phyloP scores from a whole-genome alignment of 2,329 filamentous ascomycete genomes.

The Cadophora malorum region DNA sequence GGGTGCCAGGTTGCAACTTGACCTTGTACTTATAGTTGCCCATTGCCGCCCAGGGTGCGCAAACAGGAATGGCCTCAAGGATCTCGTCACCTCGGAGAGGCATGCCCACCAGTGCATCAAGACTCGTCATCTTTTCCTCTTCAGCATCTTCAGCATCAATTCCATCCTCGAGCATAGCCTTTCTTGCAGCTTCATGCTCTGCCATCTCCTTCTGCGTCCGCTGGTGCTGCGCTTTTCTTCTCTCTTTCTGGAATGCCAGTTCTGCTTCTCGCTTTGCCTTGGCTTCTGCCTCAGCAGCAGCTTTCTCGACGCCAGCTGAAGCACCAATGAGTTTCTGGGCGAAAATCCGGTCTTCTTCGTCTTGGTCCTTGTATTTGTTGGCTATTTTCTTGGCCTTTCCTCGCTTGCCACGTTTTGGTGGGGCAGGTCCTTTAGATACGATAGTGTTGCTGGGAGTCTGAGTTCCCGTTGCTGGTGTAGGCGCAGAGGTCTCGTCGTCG shows the following conservation, averaged over 20 bases:
- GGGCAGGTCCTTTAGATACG: slow-evolving; percentile 52
- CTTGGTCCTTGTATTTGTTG: slow-evolving; percentile 89
- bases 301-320: slow-evolving; percentile 68
- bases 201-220: slow-evolving; percentile 77
- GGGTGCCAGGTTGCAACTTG: slow-evolving; percentile 87
- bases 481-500: slow-evolving; percentile 27
- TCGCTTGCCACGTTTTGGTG: slow-evolving; percentile 74
- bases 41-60: slow-evolving; percentile 69
- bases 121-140: slow-evolving; percentile 57
- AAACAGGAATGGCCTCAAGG: slow-evolving; percentile 68
- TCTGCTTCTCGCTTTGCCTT: slow-evolving; percentile 76
- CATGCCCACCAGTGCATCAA: slow-evolving; percentile 78
- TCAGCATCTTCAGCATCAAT: slow-evolving; percentile 64
- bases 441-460: slow-evolving; percentile 41
- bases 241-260: slow-evolving; percentile 72
- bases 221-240: slow-evolving; percentile 80
- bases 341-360: slow-evolving; percentile 87
- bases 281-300: slow-evolving; percentile 70
- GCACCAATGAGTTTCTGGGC: slow-evolving; percentile 90
- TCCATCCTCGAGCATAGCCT: slow-evolving; percentile 66
- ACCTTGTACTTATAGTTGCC: slow-evolving; percentile 87
- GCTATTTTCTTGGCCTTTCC: slow-evolving; percentile 87
- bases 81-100: slow-evolving; percentile 85
- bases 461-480: slow-evolving; percentile 30
- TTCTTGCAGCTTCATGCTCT: slow-evolving; percentile 75